Evolutionary conservation across 2,329 filamentous ascomycete species (phyloP), one percentile per base, ranked within the genome.

Genomic region (Didymella arachidicola): DNA sequence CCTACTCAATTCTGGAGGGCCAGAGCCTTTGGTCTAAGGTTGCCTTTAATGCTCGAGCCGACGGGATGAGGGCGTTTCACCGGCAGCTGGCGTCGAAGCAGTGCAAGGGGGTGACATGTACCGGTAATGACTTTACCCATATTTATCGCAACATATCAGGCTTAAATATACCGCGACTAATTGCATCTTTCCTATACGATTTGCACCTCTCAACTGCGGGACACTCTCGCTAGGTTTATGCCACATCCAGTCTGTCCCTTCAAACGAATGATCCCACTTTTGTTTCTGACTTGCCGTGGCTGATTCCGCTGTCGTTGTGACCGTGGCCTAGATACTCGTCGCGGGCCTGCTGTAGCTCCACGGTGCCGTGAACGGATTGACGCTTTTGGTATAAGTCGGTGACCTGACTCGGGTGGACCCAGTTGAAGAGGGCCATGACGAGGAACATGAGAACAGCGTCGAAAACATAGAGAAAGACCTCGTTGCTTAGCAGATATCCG

Each of bases 401-500:
- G 18, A 71, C 60, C 56, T 73, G 66, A 14, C 73, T 71, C 2
- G 79, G 79, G 60, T 80, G 78, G 5, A 66, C 58, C 42, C 74
- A 49, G 53, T 76, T 76, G 34, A 81, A 77, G 26, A 77, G 59
- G 0, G 70, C 48, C 77, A 82, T 81, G 3, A 79, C 77, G 7
- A 65, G 32, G 19, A 77, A 67, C 78, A 82, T 82, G 22, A 80
- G 67, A 1, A 70, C 45, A 19, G 79, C 77, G 71, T 83, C 81
- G 54, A 83, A 80, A 19, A 80, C 65, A 60, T 83, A 82, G 3
- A 81, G 53, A 42, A 72, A 81, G 2, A 73, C 68, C 71, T 84
- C 82, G 19, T 77, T 71, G 4, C 57, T 62, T 27, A 82, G 67
- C 11, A 85, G 63, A 47, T 75, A 79, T 1, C 83, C 82, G 22